phyloP scores from a whole-genome alignment of 495 filamentous ascomycete species.

The Chaetomium fimeti region DNA sequence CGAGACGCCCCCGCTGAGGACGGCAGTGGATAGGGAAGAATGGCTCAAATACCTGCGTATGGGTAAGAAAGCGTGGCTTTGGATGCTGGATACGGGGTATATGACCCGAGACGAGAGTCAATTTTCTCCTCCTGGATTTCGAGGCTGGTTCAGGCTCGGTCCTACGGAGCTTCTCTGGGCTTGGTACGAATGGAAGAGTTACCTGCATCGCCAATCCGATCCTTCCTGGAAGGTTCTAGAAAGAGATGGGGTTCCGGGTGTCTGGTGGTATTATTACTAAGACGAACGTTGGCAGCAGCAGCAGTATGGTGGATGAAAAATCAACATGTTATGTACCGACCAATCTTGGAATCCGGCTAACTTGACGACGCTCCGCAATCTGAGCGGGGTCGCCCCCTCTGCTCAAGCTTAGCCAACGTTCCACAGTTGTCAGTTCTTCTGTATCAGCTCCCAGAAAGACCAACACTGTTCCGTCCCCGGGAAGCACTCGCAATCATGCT shows the following conservation, averaged over 20 bases:
- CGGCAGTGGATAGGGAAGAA: slow-evolving; percentile 7
- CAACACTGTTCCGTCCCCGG: no score
- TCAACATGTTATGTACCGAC: slow-evolving; percentile 6
- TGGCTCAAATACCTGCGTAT: slow-evolving; percentile 7
- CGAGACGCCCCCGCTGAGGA: slow-evolving; percentile 5
- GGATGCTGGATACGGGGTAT: slow-evolving; percentile 7
- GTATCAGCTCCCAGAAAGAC: no score
- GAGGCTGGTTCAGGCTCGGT: slow-evolving; percentile 6
- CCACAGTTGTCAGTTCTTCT: no score
- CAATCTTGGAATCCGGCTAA: not conserved
- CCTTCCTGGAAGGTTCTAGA: slow-evolving; percentile 5
- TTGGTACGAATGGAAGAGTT: slow-evolving; percentile 7
- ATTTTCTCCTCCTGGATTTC: slow-evolving; percentile 7
- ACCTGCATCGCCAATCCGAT: slow-evolving; percentile 5
- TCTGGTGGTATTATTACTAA: slow-evolving; percentile 8
- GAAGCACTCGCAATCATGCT: no score
- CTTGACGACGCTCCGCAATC: no score
- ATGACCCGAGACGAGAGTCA: slow-evolving; percentile 7
- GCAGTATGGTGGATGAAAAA: slow-evolving; percentile 5
- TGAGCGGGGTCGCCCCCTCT: no score
- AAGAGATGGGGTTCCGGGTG: slow-evolving; percentile 5
- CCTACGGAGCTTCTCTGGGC: slow-evolving; percentile 3
- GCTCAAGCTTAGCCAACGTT: no score
- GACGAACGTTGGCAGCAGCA: slow-evolving; percentile 7
- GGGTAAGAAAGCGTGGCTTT: slow-evolving; percentile 7